Base-by-base conservation (phyloP, 1,284 basidiomycete genomes). In the Rhodotorula sp. region DNA sequence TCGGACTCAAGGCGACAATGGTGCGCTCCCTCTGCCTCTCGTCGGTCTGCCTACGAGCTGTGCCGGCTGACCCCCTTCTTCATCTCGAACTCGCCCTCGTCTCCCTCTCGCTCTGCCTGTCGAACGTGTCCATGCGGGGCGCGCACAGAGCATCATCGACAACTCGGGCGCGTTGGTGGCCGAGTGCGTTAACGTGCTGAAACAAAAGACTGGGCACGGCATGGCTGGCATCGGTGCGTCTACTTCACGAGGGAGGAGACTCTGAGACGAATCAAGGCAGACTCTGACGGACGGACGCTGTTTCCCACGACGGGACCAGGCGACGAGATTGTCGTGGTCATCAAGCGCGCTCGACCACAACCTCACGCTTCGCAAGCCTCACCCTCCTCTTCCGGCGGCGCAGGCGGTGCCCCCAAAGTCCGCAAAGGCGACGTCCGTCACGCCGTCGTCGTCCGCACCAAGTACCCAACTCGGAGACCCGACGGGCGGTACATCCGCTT, bases 81-180 rank as follows among this genome's bases (percentile, higher is more conserved):
- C 16, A 43, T 60, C 28, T 68, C 55, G 23, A 43, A 38, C 49
- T 26, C 28, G 38, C 8, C n/a, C 14, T 69, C 66, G 47, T 45
- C 19, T 21, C 58, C 43, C 61, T 38, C 62, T 63, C 14, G 56
- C 16, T 28, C 28, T 12, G 57, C 60, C 60, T 64, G 28, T 28
- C 28, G 28, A 28, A 28, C 28, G 28, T 28, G 28, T 28, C 28
- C 28, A 28, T 28, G 28, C 28, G 28, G 28, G 28, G 28, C 28
- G 3, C 83, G 95, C 94, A 21, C 50, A 59, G 59, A 59, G n/a
- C 70, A 90, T 95, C 78, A 97, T 98, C 81, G 95, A 98, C 86
- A 99, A 99, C 84, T 95, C 95, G n/a, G 95, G 95, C 68, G 95
- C 92, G 3, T 85, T 98, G 73, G 84, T 97, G 70, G 90, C 95